Conservation (phyloP, 495 filamentous ascomycete genomes). For the Tuber magnatum region DNA sequence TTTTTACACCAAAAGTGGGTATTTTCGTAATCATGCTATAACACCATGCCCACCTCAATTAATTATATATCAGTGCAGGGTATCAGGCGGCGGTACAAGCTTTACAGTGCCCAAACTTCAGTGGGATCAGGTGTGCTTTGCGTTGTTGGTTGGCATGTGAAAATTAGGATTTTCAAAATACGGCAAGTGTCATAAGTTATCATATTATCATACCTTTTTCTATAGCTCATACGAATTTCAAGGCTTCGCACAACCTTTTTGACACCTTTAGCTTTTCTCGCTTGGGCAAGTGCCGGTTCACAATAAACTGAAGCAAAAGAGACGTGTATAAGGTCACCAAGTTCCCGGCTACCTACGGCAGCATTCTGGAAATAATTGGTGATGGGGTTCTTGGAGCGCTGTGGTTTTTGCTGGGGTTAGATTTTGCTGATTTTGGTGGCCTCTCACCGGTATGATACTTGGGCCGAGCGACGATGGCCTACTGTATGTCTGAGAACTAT, state of each 20-base stretch:
- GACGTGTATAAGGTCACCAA: neutral
- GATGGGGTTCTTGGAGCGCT: neutral
- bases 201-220: neutral
- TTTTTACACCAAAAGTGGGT: neutral
- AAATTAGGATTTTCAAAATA: neutral
- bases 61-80: neutral
- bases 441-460: neutral
- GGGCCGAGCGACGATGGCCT: no score
- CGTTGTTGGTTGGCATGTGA: neutral
- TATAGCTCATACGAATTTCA: neutral
- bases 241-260: neutral
- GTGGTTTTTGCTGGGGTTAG: neutral
- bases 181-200: no score
- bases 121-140: fast-evolving
- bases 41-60: neutral
- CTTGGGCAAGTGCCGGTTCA: neutral
- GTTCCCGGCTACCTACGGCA: neutral
- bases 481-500: no score
- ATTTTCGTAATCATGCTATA: neutral
- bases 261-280: neutral
- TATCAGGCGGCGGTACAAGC: fast-evolving
- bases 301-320: neutral
- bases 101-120: neutral
- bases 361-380: neutral
- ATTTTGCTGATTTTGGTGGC: neutral